Evolutionary conservation across 2,329 filamentous ascomycete species (phyloP).

Genomic region (Botrytis fragariae): DNA sequence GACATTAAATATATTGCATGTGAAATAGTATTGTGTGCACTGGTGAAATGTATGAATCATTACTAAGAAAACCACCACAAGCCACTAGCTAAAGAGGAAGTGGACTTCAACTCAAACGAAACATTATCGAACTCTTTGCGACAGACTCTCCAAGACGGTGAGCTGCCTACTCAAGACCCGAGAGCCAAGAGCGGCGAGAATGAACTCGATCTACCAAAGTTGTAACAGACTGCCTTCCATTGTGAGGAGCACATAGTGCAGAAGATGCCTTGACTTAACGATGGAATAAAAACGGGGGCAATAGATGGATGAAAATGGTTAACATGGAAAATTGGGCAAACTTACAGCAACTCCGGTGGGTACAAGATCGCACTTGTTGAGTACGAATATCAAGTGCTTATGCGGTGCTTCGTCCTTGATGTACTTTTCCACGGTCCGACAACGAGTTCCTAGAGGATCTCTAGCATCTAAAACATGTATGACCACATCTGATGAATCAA

Average conservation of each 20-base stretch:
- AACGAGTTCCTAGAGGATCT: conserved; percentile 86
- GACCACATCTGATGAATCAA: conserved; percentile 92
- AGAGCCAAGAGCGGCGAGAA: conserved; percentile 63
- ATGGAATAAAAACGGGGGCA: conserved; percentile 36
- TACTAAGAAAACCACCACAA: conserved; percentile 95
- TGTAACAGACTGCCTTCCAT: conserved; percentile 96
- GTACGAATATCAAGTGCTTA: conserved; percentile 87
- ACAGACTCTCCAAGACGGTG: conserved; percentile 85
- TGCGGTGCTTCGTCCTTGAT: conserved; percentile 90
- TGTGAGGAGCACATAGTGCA: conserved; percentile 55
- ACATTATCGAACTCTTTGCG: conserved; percentile 67
- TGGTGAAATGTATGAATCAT: conserved; percentile 84
- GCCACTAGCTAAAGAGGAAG: conserved; percentile 59
- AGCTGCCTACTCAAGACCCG: conserved; percentile 66
- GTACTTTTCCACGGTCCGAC: conserved; percentile 88
- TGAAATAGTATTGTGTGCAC: conserved; percentile 33
- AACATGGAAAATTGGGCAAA: conserved; percentile 38
- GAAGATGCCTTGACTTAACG: conserved; percentile 90
- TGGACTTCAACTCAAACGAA: conserved; percentile 97
- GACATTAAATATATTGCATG: conserved; percentile 9
- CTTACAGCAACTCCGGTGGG: conserved; percentile 94
- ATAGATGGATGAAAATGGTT: conserved; percentile 12
- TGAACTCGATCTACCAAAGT: conserved; percentile 90
- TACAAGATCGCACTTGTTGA: conserved; percentile 92
- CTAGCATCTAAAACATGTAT: conserved; percentile 91